Conservation (phyloP, 371 early-diverging fungal genomes). For the Lichtheimia corymbifera region DNA sequence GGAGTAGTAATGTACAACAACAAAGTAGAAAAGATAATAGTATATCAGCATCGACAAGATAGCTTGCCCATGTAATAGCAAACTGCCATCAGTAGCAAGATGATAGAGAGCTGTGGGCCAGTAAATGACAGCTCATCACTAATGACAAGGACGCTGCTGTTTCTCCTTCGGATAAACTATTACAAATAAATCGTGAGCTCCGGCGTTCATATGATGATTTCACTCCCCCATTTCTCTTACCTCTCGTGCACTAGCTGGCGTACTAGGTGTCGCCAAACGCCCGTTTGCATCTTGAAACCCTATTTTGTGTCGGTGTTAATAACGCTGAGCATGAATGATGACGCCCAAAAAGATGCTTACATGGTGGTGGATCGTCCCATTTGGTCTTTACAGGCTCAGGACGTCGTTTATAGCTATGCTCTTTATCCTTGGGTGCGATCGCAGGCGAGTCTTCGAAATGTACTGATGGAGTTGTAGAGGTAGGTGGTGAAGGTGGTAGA, state of each 20-base stretch:
- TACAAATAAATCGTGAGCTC: background rate
- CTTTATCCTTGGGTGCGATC: too few relatives aligned
- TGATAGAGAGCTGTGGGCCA: constrained; percentile 40
- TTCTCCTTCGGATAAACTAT: constrained; percentile 7
- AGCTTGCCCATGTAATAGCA: constrained; percentile 54
- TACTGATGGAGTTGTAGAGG: background rate
- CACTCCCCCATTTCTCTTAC: background rate
- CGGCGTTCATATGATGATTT: background rate
- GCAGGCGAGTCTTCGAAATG: too few relatives aligned
- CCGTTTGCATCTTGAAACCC: constrained; percentile 3
- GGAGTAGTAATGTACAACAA: too few relatives aligned
- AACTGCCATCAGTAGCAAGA: constrained; percentile 39
- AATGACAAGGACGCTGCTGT: constrained; percentile 33
- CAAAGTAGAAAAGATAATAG: background rate
- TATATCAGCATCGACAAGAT: constrained; percentile 36
- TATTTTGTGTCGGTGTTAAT: background rate
- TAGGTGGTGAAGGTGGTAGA: background rate
- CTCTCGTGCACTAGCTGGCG: constrained; percentile 3
- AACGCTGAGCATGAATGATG: background rate
- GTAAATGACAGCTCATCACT: constrained; percentile 50
- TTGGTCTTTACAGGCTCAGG: constrained; percentile 4
- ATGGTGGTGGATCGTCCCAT: constrained; percentile 3
- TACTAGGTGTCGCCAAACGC: background rate
- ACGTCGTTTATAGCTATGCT: background rate
- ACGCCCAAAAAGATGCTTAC: background rate